phyloP scores from a whole-genome alignment of 2,329 filamentous ascomycete genomes.

The Alternaria viburni region DNA sequence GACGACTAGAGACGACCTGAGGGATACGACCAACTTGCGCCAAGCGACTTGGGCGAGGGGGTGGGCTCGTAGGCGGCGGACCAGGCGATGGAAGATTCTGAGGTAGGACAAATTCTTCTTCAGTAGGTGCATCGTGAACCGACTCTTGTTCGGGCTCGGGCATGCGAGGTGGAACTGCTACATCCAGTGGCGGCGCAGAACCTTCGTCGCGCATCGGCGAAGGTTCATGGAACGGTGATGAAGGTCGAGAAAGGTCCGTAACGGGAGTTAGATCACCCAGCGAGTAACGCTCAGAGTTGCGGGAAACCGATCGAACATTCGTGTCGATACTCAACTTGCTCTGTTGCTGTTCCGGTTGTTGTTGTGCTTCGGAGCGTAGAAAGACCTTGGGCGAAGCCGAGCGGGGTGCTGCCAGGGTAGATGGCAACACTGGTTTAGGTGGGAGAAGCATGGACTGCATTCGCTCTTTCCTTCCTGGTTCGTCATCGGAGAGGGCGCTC shows the following conservation, averaged over 20 bases:
- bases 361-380: slow-evolving; percentile 30
- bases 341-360: slow-evolving; percentile 19
- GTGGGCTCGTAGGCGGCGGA: slow-evolving; percentile 33
- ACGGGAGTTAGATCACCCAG: slow-evolving; percentile 40
- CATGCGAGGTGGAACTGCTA: not conserved
- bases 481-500: slow-evolving; percentile 27
- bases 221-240: slow-evolving; percentile 32
- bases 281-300: slow-evolving; percentile 20
- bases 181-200: not conserved
- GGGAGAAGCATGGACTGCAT: slow-evolving; percentile 50
- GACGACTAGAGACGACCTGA: slow-evolving; percentile 72
- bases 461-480: slow-evolving; percentile 35
- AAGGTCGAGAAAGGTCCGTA: slow-evolving; percentile 42
- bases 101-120: slow-evolving; percentile 8
- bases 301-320: slow-evolving; percentile 14
- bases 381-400: slow-evolving; percentile 48
- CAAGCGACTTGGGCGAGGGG: slow-evolving; percentile 67
- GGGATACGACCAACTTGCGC: slow-evolving; percentile 87
- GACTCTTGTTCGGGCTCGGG: not conserved
- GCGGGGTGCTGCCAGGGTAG: slow-evolving; percentile 32
- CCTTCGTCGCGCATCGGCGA: slow-evolving; percentile 18
- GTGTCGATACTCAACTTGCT: slow-evolving; percentile 30
- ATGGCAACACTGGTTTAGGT: slow-evolving; percentile 42
- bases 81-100: slow-evolving; percentile 31
- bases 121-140: not conserved